Percentiles rank a stretch among this genome's conserved stretches.
Evolutionary conservation across 2,329 filamentous ascomycete species (phyloP).

Genomic region (Penicillium sp.): DNA sequence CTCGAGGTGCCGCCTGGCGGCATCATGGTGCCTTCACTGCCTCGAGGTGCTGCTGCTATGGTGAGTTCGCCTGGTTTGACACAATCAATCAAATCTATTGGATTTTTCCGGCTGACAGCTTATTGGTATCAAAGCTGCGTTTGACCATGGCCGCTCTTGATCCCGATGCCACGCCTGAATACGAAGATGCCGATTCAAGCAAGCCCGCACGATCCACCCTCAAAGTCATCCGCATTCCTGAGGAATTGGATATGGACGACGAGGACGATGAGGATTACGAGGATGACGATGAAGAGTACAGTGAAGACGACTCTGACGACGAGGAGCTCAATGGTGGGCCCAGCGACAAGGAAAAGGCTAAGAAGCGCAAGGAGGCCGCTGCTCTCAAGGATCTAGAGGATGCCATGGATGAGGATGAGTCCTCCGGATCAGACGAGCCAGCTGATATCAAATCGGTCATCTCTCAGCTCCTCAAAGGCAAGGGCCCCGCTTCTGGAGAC

Average conservation of each 20-base stretch:
- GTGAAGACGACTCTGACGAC: conserved; percentile 56
- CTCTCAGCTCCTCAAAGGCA: conserved; percentile 58
- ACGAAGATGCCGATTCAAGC: conserved; percentile 60
- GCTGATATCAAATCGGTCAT: conserved; percentile 61
- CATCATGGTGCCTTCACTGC: conserved; percentile 70
- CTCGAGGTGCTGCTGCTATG: conserved; percentile 72
- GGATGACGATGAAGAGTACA: conserved; percentile 42
- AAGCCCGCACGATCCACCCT: conserved; percentile 74
- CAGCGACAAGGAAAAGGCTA: conserved; percentile 84
- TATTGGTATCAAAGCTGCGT: conserved; percentile 63
- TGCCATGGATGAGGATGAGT: conserved; percentile 55
- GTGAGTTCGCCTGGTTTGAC: conserved; percentile 52
- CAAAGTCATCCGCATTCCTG: conserved; percentile 77
- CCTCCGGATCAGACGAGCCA: conserved; percentile 50
- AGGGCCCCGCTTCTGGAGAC: conserved; percentile 68
- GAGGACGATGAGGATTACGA: conserved; percentile 59
- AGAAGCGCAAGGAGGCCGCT: conserved; percentile 77
- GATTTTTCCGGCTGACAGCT: background rate
- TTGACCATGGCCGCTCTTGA: conserved; percentile 99
- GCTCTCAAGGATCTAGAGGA: conserved; percentile 74
- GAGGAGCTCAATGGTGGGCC: conserved; percentile 83
- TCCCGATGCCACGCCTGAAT: conserved; percentile 70
- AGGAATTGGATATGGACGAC: conserved; percentile 51
- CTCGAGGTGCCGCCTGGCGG: conserved; percentile 85
- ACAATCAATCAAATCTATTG: background rate